Base-by-base conservation (phyloP, 306 rosid species). In the Betula pendula region DNA sequence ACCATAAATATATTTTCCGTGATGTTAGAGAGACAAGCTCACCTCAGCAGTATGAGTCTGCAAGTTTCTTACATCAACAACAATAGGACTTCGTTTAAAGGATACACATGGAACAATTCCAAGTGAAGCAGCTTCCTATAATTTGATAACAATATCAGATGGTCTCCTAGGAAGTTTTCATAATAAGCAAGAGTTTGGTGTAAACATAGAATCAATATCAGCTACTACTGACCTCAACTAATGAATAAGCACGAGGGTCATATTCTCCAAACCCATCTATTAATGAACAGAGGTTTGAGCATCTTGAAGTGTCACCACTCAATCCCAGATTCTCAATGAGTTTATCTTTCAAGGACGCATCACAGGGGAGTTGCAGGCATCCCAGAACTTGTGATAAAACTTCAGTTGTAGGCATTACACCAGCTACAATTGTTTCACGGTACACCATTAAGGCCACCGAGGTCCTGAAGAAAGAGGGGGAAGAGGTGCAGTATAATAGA, bases 221-320 rank as follows among this genome's bases (percentile, higher is more conserved):
- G 73, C 81, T 77, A 62, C 71, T 52, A 82, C 95, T 78, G 75
- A 95, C 99, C 99, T 92, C 96, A 50, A 92, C 87, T 80, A 95
- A 82, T 44, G 99, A 92, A 81, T 88, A 92, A 44, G 86, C 93
- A 31, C 99, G 97, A 71, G 96, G 92, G 80, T 95, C 99, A 71
- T 89, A 92, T 90, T 90, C 96, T 74, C 97, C 96, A 86, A 95
- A 95, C 68, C 97, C 99, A 81, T 90, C 89, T 71, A 95, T 74
- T 84, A 95, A 80, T 69, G 99, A 90, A 82, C 81, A 79, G 76
- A 92, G 93, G 79, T 82, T 89, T 82, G 97, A 84, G 67, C 63
- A 70, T 81, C 80, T 78, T 60, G 96, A 85, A 73, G 72, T 25
- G 68, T 85, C 89, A 31, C 77, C 84, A 76, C 70, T 79, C 50